Percentiles rank a stretch among this genome's conserved stretches.
phyloP scores from a whole-genome alignment of 2,329 filamentous ascomycete species.

The Fusarium sarcochroum region DNA sequence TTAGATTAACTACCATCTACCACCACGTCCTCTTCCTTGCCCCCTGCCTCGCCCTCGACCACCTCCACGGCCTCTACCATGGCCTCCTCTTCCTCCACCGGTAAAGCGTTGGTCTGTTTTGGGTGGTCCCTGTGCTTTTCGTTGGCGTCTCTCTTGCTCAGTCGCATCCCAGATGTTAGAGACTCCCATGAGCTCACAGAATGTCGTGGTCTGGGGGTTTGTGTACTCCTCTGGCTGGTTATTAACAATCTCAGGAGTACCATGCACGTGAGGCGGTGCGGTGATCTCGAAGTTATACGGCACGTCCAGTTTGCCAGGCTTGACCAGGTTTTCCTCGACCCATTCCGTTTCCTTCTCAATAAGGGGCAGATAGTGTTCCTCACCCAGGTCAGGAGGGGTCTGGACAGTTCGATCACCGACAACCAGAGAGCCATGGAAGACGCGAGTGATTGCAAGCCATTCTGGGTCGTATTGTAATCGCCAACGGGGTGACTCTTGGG shows the following conservation, averaged over 20 bases:
- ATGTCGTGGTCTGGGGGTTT: constrained; percentile 87
- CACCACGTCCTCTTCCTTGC: constrained; percentile 43
- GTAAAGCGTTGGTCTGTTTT: constrained; percentile 55
- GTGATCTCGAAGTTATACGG: constrained; percentile 84
- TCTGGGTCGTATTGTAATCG: constrained; percentile 87
- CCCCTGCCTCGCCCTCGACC: constrained; percentile 50
- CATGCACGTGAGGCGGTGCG: constrained; percentile 77
- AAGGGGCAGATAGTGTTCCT: constrained; percentile 75
- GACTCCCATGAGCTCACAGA: constrained; percentile 84
- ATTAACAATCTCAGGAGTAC: constrained; percentile 68
- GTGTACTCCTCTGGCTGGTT: constrained; percentile 84
- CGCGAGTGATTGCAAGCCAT: constrained; percentile 94
- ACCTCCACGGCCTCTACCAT: constrained; percentile 56
- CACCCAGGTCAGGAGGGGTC: constrained; percentile 73
- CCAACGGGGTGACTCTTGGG: constrained; percentile 59
- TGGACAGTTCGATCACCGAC: constrained; percentile 72
- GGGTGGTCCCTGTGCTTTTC: constrained; percentile 71
- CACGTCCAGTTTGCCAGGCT: constrained; percentile 72
- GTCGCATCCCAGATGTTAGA: constrained; percentile 80
- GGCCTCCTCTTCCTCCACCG: constrained; percentile 54
- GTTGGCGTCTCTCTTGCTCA: constrained; percentile 76
- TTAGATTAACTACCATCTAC: constrained; percentile 35
- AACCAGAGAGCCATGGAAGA: constrained; percentile 76
- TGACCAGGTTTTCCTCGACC: constrained; percentile 83
- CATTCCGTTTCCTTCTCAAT: constrained; percentile 82